Conservation (phyloP, 306 rosid genomes). For the Astragalus glycyphyllos region DNA sequence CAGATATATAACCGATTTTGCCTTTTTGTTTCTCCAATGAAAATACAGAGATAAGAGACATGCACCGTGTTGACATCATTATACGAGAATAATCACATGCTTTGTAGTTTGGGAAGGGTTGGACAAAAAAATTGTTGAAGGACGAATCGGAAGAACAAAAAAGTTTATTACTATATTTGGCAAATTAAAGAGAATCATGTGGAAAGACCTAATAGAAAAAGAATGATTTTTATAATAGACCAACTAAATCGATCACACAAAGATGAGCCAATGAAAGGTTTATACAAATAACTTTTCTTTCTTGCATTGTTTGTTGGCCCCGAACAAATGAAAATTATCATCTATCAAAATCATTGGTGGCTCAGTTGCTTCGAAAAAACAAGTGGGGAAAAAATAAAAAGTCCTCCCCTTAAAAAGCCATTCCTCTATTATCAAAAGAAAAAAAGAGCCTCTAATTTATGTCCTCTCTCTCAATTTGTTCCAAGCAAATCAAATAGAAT, state of each 20-base stretch:
- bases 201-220: constrained; percentile 4
- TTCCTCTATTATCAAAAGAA: constrained; percentile 4
- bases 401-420: neutral
- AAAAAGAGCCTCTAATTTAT: neutral
- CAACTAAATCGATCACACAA: constrained; percentile 5
- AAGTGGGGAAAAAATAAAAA: neutral
- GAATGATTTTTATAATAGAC: neutral
- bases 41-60: neutral
- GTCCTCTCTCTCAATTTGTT: constrained; percentile 3
- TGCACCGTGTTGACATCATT: constrained; percentile 3
- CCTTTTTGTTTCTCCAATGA: constrained; percentile 23
- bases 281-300: neutral
- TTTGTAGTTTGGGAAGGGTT: constrained; percentile 11
- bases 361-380: constrained; percentile 8
- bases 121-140: constrained; percentile 15
- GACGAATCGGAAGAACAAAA: constrained; percentile 4
- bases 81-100: neutral
- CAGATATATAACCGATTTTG: constrained; percentile 20
- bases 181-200: constrained; percentile 12
- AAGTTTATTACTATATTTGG: neutral
- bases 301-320: constrained; percentile 25
- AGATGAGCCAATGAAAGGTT: neutral
- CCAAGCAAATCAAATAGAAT: neutral
- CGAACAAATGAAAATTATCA: constrained; percentile 5
- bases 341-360: neutral